Conservation (phyloP, 768 basidiomycete species). For the Pulveroboletus frians region DNA sequence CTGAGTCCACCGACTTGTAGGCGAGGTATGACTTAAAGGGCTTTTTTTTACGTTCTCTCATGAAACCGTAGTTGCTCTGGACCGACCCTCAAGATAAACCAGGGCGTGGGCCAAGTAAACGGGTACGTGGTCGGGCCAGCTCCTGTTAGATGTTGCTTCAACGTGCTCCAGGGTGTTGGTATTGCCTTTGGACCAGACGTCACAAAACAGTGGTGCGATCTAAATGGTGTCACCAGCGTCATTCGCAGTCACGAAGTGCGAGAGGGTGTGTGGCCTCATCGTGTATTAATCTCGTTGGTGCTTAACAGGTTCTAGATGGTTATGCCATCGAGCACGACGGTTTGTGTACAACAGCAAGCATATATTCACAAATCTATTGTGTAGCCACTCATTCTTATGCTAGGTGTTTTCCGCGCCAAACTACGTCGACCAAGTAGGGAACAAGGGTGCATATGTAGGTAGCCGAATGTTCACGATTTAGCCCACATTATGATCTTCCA, state of each 20-base stretch:
- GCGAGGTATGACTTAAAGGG: conserved; percentile 47
- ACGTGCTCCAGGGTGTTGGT: conserved; percentile 72
- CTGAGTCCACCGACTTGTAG: conserved; percentile 31
- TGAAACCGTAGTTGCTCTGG: conserved; percentile 68
- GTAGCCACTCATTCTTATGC: conserved; percentile 11
- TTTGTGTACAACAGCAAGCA: conserved; percentile 80
- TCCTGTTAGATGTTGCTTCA: conserved; percentile 10
- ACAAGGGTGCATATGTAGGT: conserved; percentile 88
- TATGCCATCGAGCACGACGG: conserved; percentile 95
- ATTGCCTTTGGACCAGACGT: conserved; percentile 95
- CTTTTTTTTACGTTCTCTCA: conserved; percentile 3
- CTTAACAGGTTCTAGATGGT: conserved; percentile 51
- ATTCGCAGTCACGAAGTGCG: conserved; percentile 97
- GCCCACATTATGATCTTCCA: conserved; percentile 4
- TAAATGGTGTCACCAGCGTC: conserved; percentile 82
- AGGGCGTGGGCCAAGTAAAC: conserved; percentile 94
- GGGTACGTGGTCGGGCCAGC: conserved; percentile 46
- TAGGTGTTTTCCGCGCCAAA: conserved; percentile 95
- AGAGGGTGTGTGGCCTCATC: conserved; percentile 50
- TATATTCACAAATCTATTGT: neutral
- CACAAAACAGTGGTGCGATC: conserved; percentile 81
- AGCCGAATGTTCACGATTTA: neutral
- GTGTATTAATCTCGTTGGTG: neutral
- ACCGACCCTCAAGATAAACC: conserved; percentile 88
- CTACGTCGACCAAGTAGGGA: conserved; percentile 87